phyloP scores from a whole-genome alignment of 331 rosid genomes.

The Pyrus hybrid region DNA sequence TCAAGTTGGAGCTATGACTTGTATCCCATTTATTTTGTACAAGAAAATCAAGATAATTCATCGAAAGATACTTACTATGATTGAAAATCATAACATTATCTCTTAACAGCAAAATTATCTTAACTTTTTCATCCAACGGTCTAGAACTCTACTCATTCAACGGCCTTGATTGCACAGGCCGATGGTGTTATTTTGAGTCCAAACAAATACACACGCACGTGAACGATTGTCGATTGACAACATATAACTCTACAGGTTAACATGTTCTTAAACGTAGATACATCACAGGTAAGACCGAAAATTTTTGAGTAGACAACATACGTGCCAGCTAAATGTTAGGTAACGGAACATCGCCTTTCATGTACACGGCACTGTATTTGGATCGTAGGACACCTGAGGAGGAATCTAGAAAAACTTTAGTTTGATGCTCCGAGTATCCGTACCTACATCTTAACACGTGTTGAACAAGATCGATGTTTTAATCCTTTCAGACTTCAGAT shows the following conservation, averaged over 20 bases:
- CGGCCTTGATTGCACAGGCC: rapidly evolving
- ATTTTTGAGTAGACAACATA: neutral
- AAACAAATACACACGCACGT: neutral
- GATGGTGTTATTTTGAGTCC: too few species aligned
- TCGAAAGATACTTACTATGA: too few species aligned
- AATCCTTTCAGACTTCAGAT: neutral
- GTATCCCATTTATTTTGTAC: too few species aligned
- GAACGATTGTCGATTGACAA: neutral
- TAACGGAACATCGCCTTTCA: neutral
- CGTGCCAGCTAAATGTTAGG: neutral
- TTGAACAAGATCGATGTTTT: neutral
- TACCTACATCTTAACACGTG: conserved; percentile 34
- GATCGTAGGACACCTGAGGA: conserved; percentile 44
- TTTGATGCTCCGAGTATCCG: conserved; percentile 22
- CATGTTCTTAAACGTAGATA: neutral
- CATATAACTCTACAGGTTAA: neutral
- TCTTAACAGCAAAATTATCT: too few species aligned
- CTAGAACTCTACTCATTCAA: too few species aligned
- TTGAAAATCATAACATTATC: too few species aligned
- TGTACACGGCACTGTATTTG: conserved; percentile 21
- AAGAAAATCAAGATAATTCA: too few species aligned
- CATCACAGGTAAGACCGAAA: neutral
- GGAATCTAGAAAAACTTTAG: conserved; percentile 23
- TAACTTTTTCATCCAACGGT: too few species aligned
- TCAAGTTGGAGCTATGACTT: too few species aligned